Conservation (phyloP, 495 filamentous ascomycete species). For the Filosporella fistucella region DNA sequence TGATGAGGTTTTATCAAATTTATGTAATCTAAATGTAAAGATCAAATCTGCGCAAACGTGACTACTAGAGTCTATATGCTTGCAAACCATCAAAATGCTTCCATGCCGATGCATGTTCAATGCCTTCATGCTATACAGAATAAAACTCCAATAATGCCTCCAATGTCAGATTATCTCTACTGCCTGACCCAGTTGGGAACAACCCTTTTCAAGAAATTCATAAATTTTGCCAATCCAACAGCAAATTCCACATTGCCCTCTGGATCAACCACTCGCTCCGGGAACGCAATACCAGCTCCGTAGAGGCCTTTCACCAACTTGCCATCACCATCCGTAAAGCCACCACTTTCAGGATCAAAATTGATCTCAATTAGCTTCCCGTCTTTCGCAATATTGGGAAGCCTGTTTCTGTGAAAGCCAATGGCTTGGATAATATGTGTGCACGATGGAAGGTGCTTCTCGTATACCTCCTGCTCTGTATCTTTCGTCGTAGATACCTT, state of each 20-base stretch:
- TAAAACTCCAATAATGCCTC: background rate
- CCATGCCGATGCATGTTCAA: too few species aligned
- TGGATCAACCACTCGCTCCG: conserved; percentile 55
- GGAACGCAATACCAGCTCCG: conserved; percentile 58
- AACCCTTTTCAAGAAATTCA: conserved; percentile 54
- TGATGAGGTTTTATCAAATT: too few species aligned
- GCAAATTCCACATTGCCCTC: conserved; percentile 56
- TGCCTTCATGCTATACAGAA: too few species aligned
- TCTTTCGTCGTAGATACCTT: conserved; percentile 46
- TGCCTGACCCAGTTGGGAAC: conserved; percentile 38
- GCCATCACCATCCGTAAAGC: conserved; percentile 37
- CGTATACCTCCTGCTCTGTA: conserved; percentile 37
- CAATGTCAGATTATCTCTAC: background rate
- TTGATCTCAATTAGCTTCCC: conserved; percentile 30
- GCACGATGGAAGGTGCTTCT: conserved; percentile 40
- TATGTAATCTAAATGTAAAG: too few species aligned
- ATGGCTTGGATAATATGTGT: conserved; percentile 50
- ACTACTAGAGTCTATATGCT: too few species aligned
- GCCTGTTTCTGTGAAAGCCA: conserved; percentile 44
- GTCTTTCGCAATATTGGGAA: conserved; percentile 31
- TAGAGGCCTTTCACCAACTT: conserved; percentile 43
- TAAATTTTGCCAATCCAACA: conserved; percentile 61
- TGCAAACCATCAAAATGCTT: too few species aligned
- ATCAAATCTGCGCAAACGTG: too few species aligned
- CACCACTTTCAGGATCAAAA: conserved; percentile 46